Evolutionary conservation across 2,329 filamentous ascomycete genomes (phyloP).

Genomic region (Fusarium oligoseptatum): DNA sequence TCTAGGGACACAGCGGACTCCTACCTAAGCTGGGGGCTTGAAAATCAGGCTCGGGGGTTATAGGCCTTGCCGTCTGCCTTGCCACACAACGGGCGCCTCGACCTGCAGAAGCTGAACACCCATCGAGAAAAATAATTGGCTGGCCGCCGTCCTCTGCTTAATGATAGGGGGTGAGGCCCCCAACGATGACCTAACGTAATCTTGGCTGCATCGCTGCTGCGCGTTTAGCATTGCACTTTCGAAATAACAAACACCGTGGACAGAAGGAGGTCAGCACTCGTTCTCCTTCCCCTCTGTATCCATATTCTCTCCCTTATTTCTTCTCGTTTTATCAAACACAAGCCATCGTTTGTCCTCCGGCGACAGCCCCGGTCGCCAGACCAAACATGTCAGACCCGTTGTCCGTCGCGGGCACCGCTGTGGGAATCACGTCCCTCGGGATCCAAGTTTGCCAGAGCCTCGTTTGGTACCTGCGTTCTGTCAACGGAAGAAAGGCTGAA

Average conservation of each 20-base stretch:
- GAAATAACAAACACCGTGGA: neutral
- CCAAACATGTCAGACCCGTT: neutral
- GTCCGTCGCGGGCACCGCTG: neutral
- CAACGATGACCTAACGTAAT: neutral
- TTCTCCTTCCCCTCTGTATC: neutral
- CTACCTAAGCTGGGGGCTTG: neutral
- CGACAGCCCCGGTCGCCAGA: neutral
- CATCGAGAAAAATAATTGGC: neutral
- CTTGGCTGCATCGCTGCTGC: neutral
- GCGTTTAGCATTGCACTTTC: neutral
- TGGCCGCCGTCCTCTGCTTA: fast-evolving
- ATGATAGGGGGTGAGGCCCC: neutral
- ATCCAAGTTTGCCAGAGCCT: conserved; percentile 10
- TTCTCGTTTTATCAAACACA: neutral
- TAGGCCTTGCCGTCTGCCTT: neutral
- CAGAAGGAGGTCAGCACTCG: neutral
- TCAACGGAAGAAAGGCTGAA: neutral
- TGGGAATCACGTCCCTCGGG: neutral
- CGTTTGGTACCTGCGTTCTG: neutral
- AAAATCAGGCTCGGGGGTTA: neutral
- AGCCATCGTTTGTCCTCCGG: neutral
- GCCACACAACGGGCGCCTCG: neutral
- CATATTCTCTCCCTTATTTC: neutral
- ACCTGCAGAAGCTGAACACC: neutral
- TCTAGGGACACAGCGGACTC: neutral